phyloP scores from a whole-genome alignment of 805 yeast species.

The Suhomyces sp. region DNA sequence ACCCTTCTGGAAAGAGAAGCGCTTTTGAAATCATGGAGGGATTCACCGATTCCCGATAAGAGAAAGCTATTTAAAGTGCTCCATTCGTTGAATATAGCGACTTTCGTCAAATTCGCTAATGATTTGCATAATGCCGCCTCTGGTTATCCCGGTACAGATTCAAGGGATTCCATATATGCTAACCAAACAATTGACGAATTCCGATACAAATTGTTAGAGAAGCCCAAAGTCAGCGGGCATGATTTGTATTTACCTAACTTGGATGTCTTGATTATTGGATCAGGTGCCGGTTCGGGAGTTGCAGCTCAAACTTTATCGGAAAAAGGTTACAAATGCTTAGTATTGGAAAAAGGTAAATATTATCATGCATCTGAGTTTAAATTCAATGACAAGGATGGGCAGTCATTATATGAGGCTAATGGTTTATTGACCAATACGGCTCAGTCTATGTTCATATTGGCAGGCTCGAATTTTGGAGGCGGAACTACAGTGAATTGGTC shows the following conservation, averaged over 20 bases:
- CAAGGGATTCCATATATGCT: conserved; percentile 28
- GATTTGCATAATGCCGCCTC: conserved; percentile 36
- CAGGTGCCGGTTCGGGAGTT: conserved; percentile 56
- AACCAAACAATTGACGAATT: conserved; percentile 25
- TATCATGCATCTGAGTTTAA: conserved; percentile 33
- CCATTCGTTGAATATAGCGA: conserved; percentile 20
- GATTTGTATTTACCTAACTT: conserved; percentile 37
- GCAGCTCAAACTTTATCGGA: conserved; percentile 46
- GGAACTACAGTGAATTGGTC: conserved; percentile 61
- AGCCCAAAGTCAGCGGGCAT: conserved; percentile 26
- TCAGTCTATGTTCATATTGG: conserved; percentile 38
- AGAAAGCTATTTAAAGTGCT: conserved; percentile 36
- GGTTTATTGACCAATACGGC: conserved; percentile 38
- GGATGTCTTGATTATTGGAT: conserved; percentile 50
- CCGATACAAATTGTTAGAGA: conserved; percentile 28
- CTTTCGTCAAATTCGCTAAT: conserved; percentile 29
- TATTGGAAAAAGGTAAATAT: conserved; percentile 53
- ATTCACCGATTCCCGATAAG: conserved; percentile 36
- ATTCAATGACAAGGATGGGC: conserved; percentile 39
- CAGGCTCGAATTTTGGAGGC: conserved; percentile 58
- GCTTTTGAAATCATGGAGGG: conserved; percentile 39
- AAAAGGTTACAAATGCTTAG: conserved; percentile 43
- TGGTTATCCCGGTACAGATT: conserved; percentile 38
- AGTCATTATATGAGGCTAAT: conserved; percentile 37
- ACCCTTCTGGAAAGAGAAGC: conserved; percentile 27